phyloP scores from a whole-genome alignment of 202 grass and related monocot genomes.

The Setaria italica region DNA sequence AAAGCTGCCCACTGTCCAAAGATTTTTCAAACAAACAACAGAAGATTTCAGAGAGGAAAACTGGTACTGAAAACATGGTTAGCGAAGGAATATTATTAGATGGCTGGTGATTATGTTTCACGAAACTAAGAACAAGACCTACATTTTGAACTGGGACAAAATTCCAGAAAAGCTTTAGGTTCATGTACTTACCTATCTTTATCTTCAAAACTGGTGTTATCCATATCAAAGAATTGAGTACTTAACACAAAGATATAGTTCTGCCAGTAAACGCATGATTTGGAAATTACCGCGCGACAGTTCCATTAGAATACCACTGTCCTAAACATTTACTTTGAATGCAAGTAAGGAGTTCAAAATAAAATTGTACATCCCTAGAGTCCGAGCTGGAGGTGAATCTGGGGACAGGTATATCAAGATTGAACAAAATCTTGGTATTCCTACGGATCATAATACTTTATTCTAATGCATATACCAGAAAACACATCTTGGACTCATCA shows the following conservation, averaged over 20 bases:
- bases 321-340: conserved; percentile 27
- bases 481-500: conserved; percentile 17
- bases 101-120: not conserved
- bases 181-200: not conserved
- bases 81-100: conserved; percentile 15
- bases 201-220: not conserved
- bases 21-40: conserved; percentile 44
- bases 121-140: conserved; percentile 23
- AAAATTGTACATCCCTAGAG: conserved; percentile 29
- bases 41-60: conserved; percentile 31
- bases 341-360: conserved; percentile 10
- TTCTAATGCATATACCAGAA: conserved; percentile 15
- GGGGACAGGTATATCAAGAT: conserved; percentile 9
- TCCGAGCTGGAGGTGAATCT: not conserved
- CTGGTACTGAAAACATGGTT: conserved; percentile 23
- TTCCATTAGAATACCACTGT: not conserved
- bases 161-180: not conserved
- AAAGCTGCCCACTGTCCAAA: conserved; percentile 78
- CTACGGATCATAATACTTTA: conserved; percentile 34
- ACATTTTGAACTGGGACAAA: conserved; percentile 12
- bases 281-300: not conserved
- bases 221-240: conserved; percentile 6
- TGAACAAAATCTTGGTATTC: not conserved
- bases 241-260: conserved; percentile 8
- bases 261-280: conserved; percentile 26